These are phyloP conservation scores for Persicaria maculosa DNA, from an alignment of 148 eudicot species.

Conservation along the genomic window DNA sequence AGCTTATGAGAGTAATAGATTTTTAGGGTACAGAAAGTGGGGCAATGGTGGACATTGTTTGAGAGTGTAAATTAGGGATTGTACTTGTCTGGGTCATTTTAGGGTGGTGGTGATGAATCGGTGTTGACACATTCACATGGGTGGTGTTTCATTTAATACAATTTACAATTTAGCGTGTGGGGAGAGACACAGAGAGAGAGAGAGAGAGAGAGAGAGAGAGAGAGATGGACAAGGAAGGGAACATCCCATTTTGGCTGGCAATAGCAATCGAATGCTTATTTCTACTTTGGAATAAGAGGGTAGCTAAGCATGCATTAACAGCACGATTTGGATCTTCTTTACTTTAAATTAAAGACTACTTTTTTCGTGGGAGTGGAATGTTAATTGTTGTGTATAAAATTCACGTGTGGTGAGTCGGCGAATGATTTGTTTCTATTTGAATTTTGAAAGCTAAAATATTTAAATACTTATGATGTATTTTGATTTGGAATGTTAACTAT, in stretches of 20 bases:
- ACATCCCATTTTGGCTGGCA: neutral
- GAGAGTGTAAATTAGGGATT: neutral
- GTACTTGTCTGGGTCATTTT: neutral
- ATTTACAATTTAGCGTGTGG: neutral
- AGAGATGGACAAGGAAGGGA: neutral
- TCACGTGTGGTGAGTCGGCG: no score
- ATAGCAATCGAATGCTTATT: neutral
- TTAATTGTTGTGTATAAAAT: no score
- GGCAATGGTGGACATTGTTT: neutral
- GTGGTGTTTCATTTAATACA: neutral
- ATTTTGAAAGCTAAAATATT: no score
- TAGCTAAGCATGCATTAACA: no score
- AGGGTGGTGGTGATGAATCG: neutral
- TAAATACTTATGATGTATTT: no score
- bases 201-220: conserved; percentile 1
- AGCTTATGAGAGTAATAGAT: no score
- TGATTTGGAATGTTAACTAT: no score
- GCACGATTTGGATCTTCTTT: no score
- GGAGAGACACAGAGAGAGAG: conserved; percentile 1
- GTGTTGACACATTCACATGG: neutral
- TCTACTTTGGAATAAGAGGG: neutral
- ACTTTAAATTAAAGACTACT: no score
- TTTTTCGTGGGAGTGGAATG: no score
- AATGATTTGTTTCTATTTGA: no score
- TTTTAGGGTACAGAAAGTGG: neutral